Percentiles rank a stretch among this genome's conserved stretches.
Conservation (phyloP, 306 rosid genomes). For the Begonia loranthoides region DNA sequence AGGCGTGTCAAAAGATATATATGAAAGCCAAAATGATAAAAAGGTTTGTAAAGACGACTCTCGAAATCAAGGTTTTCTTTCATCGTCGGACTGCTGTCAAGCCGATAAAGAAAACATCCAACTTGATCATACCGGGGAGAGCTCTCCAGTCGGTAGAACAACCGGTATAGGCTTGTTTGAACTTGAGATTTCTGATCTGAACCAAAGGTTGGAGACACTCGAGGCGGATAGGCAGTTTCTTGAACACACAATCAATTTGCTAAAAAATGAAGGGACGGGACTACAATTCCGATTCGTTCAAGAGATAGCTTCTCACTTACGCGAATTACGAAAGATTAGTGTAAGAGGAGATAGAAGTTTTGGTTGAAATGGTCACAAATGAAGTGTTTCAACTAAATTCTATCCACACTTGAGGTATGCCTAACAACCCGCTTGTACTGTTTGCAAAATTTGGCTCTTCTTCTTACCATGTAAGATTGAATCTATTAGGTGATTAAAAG, state of each 20-base stretch:
- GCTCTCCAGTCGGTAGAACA: too few species aligned
- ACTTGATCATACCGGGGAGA: constrained; percentile 8
- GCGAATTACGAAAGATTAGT: constrained; percentile 40
- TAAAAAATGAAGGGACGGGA: constrained; percentile 50
- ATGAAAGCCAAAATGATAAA: background rate
- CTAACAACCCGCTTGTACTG: too few species aligned
- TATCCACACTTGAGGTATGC: too few species aligned
- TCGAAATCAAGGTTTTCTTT: constrained; percentile 4
- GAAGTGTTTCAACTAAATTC: constrained; percentile 18
- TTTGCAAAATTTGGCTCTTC: too few species aligned
- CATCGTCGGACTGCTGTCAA: constrained; percentile 20
- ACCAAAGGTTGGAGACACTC: constrained; percentile 50
- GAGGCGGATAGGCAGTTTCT: constrained; percentile 55
- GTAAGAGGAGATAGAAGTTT: constrained; percentile 28
- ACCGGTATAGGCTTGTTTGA: constrained; percentile 25
- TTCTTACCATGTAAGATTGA: too few species aligned
- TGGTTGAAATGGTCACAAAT: constrained; percentile 18
- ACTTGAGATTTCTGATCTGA: constrained; percentile 22
- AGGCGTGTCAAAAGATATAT: too few species aligned
- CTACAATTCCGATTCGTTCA: constrained; percentile 42
- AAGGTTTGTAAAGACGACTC: constrained; percentile 9
- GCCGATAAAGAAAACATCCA: constrained; percentile 16
- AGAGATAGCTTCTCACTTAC: constrained; percentile 63
- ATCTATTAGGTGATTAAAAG: too few species aligned
- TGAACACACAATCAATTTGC: constrained; percentile 38